These are phyloP conservation scores for Cladosporium phlei DNA, from an alignment of 2,329 filamentous ascomycete genomes.

Conservation along the genomic window DNA sequence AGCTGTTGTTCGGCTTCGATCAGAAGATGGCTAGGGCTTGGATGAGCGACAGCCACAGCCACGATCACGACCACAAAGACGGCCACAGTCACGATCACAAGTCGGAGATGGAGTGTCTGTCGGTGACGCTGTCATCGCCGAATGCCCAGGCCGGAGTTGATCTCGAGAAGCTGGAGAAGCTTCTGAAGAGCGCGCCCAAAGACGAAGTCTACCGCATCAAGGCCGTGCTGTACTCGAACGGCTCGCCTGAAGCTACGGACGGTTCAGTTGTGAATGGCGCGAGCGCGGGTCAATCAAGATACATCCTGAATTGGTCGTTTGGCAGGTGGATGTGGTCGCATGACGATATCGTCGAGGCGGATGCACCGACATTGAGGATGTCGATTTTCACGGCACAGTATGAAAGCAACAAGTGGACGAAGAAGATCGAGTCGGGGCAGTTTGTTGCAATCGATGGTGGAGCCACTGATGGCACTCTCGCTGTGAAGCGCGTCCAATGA, in stretches of 20 bases:
- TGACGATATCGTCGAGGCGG: slow-evolving; percentile 34
- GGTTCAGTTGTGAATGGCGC: slow-evolving; percentile 33
- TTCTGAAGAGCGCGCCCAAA: slow-evolving; percentile 73
- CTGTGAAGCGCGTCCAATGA: slow-evolving; percentile 41
- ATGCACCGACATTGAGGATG: slow-evolving; percentile 59
- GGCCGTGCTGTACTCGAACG: slow-evolving; percentile 52
- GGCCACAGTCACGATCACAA: slow-evolving; percentile 57
- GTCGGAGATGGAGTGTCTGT: slow-evolving; percentile 85
- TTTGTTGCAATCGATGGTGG: slow-evolving; percentile 23
- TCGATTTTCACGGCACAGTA: slow-evolving; percentile 70
- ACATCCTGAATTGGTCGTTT: slow-evolving; percentile 98
- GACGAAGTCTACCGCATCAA: slow-evolving; percentile 97
- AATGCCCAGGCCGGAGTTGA: slow-evolving; percentile 49
- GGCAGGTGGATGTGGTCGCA: slow-evolving; percentile 87
- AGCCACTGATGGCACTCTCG: slow-evolving; percentile 43
- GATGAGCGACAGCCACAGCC: slow-evolving; percentile 34
- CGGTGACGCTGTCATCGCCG: slow-evolving; percentile 56
- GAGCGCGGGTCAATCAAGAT: slow-evolving; percentile 48
- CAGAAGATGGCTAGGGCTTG: slow-evolving; percentile 62
- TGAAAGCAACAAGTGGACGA: slow-evolving; percentile 73
- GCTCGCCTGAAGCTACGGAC: slow-evolving; percentile 37
- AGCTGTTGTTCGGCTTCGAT: slow-evolving; percentile 83
- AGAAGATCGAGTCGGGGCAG: slow-evolving; percentile 54
- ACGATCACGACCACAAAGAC: slow-evolving; percentile 41
- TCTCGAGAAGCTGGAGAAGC: slow-evolving; percentile 55